These are phyloP conservation scores for Diplodia intermedia DNA, from an alignment of 2,329 filamentous ascomycete genomes.

Conservation along the genomic window DNA sequence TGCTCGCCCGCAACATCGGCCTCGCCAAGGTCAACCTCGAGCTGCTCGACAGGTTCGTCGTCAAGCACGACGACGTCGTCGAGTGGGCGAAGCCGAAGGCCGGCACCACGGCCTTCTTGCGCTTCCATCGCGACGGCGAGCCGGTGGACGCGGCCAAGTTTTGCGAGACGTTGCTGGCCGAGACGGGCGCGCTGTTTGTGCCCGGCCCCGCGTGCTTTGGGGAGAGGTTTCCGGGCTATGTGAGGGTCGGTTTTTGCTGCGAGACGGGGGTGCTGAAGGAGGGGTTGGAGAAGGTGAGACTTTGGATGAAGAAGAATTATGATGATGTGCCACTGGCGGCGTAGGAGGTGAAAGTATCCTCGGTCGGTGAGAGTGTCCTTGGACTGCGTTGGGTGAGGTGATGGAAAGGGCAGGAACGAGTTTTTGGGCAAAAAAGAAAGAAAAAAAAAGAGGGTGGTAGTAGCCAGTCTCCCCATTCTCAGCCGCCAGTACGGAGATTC, in stretches of 20 bases:
- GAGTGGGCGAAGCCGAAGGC: constrained; percentile 77
- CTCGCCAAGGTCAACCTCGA: constrained; percentile 72
- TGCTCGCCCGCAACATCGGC: constrained; percentile 68
- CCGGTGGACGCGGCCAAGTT: constrained; percentile 76
- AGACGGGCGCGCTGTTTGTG: constrained; percentile 75
- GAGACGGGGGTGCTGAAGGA: constrained; percentile 72
- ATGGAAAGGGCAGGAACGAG: neutral
- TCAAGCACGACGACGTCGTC: constrained; percentile 67
- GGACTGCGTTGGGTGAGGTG: no score
- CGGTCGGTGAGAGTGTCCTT: no score
- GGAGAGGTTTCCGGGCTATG: constrained; percentile 72
- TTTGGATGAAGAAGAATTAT: constrained; percentile 64
- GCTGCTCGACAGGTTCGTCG: constrained; percentile 71
- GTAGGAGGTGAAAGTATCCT: neutral
- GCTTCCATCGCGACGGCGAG: constrained; percentile 67
- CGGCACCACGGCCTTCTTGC: constrained; percentile 80
- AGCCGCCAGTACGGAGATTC: no score
- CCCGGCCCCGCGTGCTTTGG: constrained; percentile 80
- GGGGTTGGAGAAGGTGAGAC: constrained; percentile 63
- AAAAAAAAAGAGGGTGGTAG: neutral
- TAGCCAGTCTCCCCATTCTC: neutral
- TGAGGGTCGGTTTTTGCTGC: constrained; percentile 78
- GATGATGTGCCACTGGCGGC: constrained; percentile 57
- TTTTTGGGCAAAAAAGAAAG: neutral
- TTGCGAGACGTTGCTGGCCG: constrained; percentile 70